Conservation (phyloP, 2,329 filamentous ascomycete species). For the Colletotrichum simmondsii region DNA sequence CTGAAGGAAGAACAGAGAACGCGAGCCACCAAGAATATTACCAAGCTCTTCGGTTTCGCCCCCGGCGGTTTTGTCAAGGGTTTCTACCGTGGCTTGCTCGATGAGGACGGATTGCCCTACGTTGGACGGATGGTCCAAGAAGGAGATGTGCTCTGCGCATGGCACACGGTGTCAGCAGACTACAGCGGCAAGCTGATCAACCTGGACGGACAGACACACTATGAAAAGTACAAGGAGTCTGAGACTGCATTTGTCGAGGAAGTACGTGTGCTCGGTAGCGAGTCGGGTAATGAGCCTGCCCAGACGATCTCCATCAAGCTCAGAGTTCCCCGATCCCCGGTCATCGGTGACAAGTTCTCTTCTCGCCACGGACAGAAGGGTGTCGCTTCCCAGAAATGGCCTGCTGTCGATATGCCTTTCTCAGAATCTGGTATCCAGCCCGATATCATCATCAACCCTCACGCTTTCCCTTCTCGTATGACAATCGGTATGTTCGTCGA, state of each 20-base stretch:
- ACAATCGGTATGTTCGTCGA: slow-evolving; percentile 99
- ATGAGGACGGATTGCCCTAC: slow-evolving; percentile 87
- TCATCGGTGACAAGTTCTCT: slow-evolving; percentile 99
- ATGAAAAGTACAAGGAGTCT: slow-evolving; percentile 93
- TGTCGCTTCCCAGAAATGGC: slow-evolving; percentile 97
- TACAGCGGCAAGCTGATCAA: slow-evolving; percentile 84
- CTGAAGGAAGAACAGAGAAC: slow-evolving; percentile 82
- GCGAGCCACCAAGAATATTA: slow-evolving; percentile 74
- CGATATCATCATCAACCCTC: slow-evolving; percentile 98
- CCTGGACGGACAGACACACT: slow-evolving; percentile 85
- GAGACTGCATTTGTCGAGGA: slow-evolving; percentile 93
- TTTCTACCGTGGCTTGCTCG: slow-evolving; percentile 77
- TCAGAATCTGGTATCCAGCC: slow-evolving; percentile 96
- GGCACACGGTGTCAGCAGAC: slow-evolving; percentile 87
- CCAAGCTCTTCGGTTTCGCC: slow-evolving; percentile 91
- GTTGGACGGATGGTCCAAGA: slow-evolving; percentile 82
- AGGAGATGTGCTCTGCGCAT: slow-evolving; percentile 88
- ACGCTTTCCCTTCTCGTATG: slow-evolving; percentile 99
- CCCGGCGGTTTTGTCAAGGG: slow-evolving; percentile 79
- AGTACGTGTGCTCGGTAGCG: slow-evolving; percentile 88
- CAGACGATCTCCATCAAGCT: slow-evolving; percentile 95
- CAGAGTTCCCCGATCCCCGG: slow-evolving; percentile 86
- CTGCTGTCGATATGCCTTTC: slow-evolving; percentile 93
- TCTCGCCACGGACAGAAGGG: slow-evolving; percentile 98
- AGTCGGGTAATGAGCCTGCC: slow-evolving; percentile 83